A percentile compares a stretch with the other conserved stretches of the same genome.
phyloP scores from a whole-genome alignment of 129 eudicot species.

The Saposhnikovia divaricata region DNA sequence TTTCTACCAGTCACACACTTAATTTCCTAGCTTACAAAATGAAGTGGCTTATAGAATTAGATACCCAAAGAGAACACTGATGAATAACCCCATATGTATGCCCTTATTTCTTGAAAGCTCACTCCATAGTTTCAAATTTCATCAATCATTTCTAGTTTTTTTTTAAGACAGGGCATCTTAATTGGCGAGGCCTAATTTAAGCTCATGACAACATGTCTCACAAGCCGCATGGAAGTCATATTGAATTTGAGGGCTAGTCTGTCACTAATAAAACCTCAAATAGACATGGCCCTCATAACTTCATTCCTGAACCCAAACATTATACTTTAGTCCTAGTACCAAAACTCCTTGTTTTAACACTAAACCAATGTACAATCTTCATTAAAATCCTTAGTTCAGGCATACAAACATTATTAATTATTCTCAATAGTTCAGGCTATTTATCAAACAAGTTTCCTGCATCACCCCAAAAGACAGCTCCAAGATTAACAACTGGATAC shows the following conservation, averaged over 20 bases:
- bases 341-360: too few species aligned
- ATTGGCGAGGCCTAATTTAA: background rate
- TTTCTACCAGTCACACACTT: slow-evolving; percentile 15
- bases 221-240: background rate
- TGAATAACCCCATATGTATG: slow-evolving; percentile 45
- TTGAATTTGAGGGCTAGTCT: background rate
- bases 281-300: too few species aligned
- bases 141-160: background rate
- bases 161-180: background rate
- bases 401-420: too few species aligned
- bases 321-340: too few species aligned
- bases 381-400: too few species aligned
- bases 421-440: too few species aligned
- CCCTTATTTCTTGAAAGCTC: slow-evolving; percentile 41
- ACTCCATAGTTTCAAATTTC: slow-evolving; percentile 28
- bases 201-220: background rate
- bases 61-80: slow-evolving; percentile 51
- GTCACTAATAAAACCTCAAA: too few species aligned
- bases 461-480: too few species aligned
- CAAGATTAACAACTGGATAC: too few species aligned
- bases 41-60: slow-evolving; percentile 21
- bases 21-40: slow-evolving; percentile 2
- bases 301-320: too few species aligned
- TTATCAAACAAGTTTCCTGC: too few species aligned
- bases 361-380: too few species aligned